Percentiles rank a stretch among this genome's conserved stretches.
These are phyloP conservation scores for Paragyromitra xinjiangensis DNA, from an alignment of 495 filamentous ascomycete genomes.

Conservation along the genomic window DNA sequence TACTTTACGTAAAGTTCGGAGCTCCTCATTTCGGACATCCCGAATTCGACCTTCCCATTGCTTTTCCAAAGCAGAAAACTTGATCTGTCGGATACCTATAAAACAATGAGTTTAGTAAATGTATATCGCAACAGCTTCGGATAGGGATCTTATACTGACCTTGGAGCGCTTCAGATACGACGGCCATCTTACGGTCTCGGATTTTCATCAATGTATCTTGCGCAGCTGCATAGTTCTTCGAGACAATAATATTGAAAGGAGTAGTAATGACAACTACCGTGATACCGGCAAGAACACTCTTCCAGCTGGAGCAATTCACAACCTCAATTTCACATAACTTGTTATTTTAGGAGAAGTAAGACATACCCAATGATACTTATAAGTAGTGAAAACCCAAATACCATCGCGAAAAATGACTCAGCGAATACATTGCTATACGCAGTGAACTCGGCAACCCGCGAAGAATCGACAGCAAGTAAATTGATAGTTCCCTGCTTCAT, in stretches of 20 bases:
- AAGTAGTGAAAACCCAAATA: conserved; percentile 73
- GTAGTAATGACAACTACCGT: conserved; percentile 69
- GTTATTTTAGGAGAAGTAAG: not conserved
- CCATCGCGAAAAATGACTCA: conserved; percentile 67
- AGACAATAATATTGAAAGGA: conserved; percentile 74
- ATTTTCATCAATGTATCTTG: conserved; percentile 81
- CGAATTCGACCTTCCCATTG: conserved; percentile 81
- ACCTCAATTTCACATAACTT: conserved; percentile 2
- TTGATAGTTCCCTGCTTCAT: conserved; percentile 81
- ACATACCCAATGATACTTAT: conserved; percentile 69
- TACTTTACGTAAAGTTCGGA: conserved; percentile 70
- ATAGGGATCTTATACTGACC: conserved; percentile 58
- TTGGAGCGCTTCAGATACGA: conserved; percentile 81
- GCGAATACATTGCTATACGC: conserved; percentile 73
- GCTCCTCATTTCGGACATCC: conserved; percentile 71
- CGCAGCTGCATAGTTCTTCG: conserved; percentile 71
- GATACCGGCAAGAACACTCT: conserved; percentile 73
- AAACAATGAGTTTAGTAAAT: not conserved
- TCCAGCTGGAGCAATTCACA: conserved; percentile 61
- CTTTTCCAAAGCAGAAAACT: conserved; percentile 82
- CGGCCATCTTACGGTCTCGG: conserved; percentile 77
- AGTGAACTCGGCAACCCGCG: conserved; percentile 75
- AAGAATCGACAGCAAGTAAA: conserved; percentile 78
- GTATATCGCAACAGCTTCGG: not conserved
- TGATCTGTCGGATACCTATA: conserved; percentile 77